Conservation (phyloP, 1,284 basidiomycete genomes). For the Mycena sp. region DNA sequence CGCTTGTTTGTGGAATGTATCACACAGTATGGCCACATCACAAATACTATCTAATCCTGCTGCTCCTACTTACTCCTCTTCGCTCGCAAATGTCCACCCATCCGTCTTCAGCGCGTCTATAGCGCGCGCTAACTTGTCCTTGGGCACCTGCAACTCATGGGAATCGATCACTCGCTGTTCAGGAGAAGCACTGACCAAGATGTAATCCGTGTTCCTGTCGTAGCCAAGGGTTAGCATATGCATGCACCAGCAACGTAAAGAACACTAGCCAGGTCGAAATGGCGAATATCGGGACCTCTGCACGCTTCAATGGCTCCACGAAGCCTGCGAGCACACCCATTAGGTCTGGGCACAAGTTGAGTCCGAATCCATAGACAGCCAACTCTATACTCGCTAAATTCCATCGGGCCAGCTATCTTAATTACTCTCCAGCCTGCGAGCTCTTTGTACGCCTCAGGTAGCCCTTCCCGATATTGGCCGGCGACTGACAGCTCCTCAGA, state of each 20-base stretch:
- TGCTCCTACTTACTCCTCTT: neutral
- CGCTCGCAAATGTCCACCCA: constrained; percentile 54
- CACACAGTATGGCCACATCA: neutral
- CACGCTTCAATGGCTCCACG: constrained; percentile 63
- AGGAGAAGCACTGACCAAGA: constrained; percentile 43
- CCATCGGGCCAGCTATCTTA: constrained; percentile 72
- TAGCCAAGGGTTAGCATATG: neutral
- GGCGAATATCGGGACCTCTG: constrained; percentile 67
- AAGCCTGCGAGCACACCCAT: constrained; percentile 69
- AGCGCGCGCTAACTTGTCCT: constrained; percentile 51
- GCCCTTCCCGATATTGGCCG: constrained; percentile 49
- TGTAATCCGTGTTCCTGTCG: constrained; percentile 72
- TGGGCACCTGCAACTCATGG: constrained; percentile 45
- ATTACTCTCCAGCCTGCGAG: constrained; percentile 65
- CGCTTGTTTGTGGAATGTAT: too few species aligned
- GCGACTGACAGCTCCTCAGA: constrained; percentile 70
- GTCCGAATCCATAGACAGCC: neutral
- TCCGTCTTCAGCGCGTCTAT: constrained; percentile 52
- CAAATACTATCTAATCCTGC: neutral
- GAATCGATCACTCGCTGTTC: neutral
- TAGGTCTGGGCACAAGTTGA: constrained; percentile 49
- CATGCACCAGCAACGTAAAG: neutral
- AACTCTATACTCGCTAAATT: constrained; percentile 58
- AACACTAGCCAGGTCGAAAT: constrained; percentile 73
- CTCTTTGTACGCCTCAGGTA: constrained; percentile 46